Evolutionary conservation across 108 stramenopile genomes (phyloP).

Genomic region (Skeletonema menzelii): DNA sequence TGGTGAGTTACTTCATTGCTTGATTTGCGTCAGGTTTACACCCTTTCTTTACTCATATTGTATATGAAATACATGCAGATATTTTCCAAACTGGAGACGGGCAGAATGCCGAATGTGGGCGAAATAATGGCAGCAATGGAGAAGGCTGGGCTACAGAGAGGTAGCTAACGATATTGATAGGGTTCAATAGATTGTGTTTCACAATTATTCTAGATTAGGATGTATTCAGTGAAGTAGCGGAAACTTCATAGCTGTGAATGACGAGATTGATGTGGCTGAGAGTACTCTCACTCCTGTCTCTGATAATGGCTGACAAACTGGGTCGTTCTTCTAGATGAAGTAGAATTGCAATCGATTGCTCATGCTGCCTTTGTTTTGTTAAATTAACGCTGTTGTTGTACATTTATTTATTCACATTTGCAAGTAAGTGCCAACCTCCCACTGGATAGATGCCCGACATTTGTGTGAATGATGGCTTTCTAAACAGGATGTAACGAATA

Average conservation of each 20-base stretch:
- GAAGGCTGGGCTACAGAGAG: conserved; percentile 30
- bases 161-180: neutral
- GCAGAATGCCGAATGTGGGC: conserved; percentile 42
- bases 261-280: conserved; percentile 22
- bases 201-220: neutral
- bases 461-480: too few relatives aligned
- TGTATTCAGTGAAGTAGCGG: conserved; percentile 7
- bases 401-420: too few relatives aligned
- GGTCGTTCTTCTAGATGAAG: neutral
- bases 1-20: conserved; percentile 11
- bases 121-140: conserved; percentile 37
- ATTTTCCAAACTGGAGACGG: conserved; percentile 44
- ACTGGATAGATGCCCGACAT: too few relatives aligned
- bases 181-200: neutral
- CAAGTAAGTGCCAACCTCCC: too few relatives aligned
- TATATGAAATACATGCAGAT: conserved; percentile 11
- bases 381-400: conserved; percentile 1
- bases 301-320: neutral
- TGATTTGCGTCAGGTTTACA: neutral
- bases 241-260: conserved; percentile 33
- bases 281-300: neutral
- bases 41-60: neutral
- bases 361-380: neutral
- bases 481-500: too few relatives aligned
- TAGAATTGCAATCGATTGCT: neutral